Evolutionary conservation across 176 grass and related monocot species (phyloP), one percentile per base, ranked within the genome.

Genomic region (Aegilops speltoides): DNA sequence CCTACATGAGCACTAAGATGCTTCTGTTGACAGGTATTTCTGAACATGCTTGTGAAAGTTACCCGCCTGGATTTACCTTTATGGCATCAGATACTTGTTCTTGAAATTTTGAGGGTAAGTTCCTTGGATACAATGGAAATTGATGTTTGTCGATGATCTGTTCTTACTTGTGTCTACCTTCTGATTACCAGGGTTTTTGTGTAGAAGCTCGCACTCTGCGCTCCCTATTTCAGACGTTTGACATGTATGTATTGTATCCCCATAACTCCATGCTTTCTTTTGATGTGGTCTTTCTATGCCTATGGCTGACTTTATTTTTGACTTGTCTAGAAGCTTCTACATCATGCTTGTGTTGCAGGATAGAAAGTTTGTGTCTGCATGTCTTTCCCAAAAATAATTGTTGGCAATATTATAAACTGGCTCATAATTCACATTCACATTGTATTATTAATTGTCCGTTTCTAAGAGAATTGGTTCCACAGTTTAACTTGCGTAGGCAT

Each of bases 81-180:
- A 84, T 98, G 96, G 96, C 96, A 98, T 86, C 93, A 88, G 41
- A 98, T 98, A 88, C 96, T 98, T 75, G 96, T 98, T 76, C 93
- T 98, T 80, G 96, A 98, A 90, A 92, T 98, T 89, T 86, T 98
- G 66, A 94, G 93, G 92, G 96, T 98, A 91, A 90, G 87, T 78
- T 91, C 79, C 52, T 68, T 78, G 54, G 25, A 63, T 81, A 68
- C 23, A 78, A 62, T 17, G 25, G 22, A 77, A 34, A 81, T 60
- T 76, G 68, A 77, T 73, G 61, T 36, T 57, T 76, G 17, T 81
- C 15, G 25, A 15, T 77, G 56, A 83, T 77, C 79, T 45, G 50
- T 68, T 7, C 59, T 84, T 83, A 85, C 29, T 6, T 84, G 74
- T 59, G 81, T 70, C 46, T 29, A 69, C 77, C 33, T 41, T 10